phyloP scores from a whole-genome alignment of 2,329 filamentous ascomycete genomes.

The Parafenestella ontariensis region DNA sequence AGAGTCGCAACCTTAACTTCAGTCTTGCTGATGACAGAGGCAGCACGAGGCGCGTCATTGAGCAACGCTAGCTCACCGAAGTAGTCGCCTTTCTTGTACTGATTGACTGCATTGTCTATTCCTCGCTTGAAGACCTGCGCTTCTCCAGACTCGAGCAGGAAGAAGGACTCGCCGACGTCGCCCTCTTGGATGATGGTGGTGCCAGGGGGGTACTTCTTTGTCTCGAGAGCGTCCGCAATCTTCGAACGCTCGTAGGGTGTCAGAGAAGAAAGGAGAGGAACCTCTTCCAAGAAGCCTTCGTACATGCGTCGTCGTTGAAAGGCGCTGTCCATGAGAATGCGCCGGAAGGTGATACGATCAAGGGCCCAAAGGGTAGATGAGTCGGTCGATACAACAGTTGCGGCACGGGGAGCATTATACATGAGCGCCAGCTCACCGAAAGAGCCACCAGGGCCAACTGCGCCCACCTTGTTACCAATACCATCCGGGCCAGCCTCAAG shows the following conservation, averaged over 20 bases:
- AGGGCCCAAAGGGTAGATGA: slow-evolving; percentile 89
- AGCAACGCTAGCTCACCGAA: slow-evolving; percentile 95
- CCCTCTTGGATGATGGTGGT: slow-evolving; percentile 90
- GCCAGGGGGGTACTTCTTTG: slow-evolving; percentile 80
- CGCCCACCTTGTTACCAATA: slow-evolving; percentile 81
- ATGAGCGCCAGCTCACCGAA: slow-evolving; percentile 97
- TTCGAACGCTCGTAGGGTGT: slow-evolving; percentile 95
- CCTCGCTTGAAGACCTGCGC: slow-evolving; percentile 87
- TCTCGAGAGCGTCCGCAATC: slow-evolving; percentile 95
- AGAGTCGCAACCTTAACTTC: slow-evolving; percentile 93
- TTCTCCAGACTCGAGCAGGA: slow-evolving; percentile 84
- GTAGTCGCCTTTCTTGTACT: slow-evolving; percentile 91
- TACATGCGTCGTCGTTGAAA: slow-evolving; percentile 97
- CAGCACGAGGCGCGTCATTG: slow-evolving; percentile 91
- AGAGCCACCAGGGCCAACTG: slow-evolving; percentile 85
- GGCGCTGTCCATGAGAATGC: slow-evolving; percentile 97
- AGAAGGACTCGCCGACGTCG: slow-evolving; percentile 90
- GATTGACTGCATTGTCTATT: slow-evolving; percentile 72
- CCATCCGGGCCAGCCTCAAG: slow-evolving; percentile 82
- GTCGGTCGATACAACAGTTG: slow-evolving; percentile 87
- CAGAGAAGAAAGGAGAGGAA: slow-evolving; percentile 81
- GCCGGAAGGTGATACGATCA: slow-evolving; percentile 94
- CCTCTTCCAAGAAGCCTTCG: slow-evolving; percentile 94
- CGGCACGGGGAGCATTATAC: slow-evolving; percentile 97
- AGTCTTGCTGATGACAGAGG: slow-evolving; percentile 81